Evolutionary conservation across 2,329 filamentous ascomycete genomes (phyloP).

Genomic region (Pyrenophora graminea): DNA sequence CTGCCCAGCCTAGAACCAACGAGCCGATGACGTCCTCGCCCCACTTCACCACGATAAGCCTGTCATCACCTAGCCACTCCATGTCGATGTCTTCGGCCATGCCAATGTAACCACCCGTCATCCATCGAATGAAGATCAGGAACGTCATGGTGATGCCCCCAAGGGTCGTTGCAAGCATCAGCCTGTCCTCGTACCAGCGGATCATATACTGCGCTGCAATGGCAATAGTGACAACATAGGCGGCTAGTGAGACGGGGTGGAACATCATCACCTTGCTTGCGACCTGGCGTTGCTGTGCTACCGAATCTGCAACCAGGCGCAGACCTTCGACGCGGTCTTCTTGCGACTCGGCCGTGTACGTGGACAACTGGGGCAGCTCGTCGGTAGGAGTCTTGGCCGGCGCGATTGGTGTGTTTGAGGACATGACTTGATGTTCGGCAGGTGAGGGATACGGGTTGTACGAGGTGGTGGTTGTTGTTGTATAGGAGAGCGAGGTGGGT

Average conservation of each 20-base stretch:
- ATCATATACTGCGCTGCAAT: constrained; percentile 49
- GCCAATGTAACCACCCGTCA: constrained; percentile 65
- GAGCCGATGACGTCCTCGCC: constrained; percentile 72
- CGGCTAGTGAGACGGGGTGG: constrained; percentile 45
- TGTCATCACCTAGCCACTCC: constrained; percentile 63
- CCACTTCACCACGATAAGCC: constrained; percentile 65
- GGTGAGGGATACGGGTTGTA: constrained; percentile 42
- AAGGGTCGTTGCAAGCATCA: constrained; percentile 61
- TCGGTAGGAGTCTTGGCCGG: constrained; percentile 25
- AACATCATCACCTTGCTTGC: constrained; percentile 62
- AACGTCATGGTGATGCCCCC: constrained; percentile 67
- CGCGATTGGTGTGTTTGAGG: constrained; percentile 38
- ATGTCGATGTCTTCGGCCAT: constrained; percentile 65
- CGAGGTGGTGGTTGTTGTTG: constrained; percentile 49
- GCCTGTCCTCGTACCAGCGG: constrained; percentile 54
- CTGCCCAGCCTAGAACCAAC: constrained; percentile 69
- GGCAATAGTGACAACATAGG: constrained; percentile 46
- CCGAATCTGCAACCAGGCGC: constrained; percentile 75
- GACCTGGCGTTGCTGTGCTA: constrained; percentile 78
- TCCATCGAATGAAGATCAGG: constrained; percentile 64
- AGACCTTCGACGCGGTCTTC: constrained; percentile 70
- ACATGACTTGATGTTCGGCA: constrained; percentile 44
- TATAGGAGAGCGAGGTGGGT: constrained; percentile 52
- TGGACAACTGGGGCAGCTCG: constrained; percentile 62
- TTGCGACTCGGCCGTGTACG: constrained; percentile 56